Evolutionary conservation across 2,329 filamentous ascomycete species (phyloP), one percentile per base, ranked within the genome.

Genomic region (Colletotrichum graminicola): DNA sequence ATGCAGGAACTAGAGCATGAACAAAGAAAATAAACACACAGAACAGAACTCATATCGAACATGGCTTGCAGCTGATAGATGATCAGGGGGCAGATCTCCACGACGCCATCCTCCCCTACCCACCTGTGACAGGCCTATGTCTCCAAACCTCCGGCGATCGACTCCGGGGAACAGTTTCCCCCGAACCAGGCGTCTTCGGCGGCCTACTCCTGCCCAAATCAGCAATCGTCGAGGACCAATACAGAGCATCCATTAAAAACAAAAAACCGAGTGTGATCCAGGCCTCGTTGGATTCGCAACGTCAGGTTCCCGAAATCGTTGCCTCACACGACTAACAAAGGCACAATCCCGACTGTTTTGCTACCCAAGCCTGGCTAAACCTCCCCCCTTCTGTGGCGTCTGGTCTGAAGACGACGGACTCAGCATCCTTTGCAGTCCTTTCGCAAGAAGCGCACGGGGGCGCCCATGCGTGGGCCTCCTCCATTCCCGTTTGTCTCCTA

Each of bases 321-420:
- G 47, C 26, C 29, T 65, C 23, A n/a, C 21, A 26, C 29, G 26
- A 55, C 14, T 18, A 16, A 63, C 36, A 64, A 45, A 65, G 29
- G 39, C 49, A 26, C 36, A 36, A 29, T 32, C 12, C 21, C 21
- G 51, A 10, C 8, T 39, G 41, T 47, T 21, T 23, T 21, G 41
- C 26, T 23, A 18, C n/a, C 8, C 18, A n/a, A 41, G 47, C 55
- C n/a, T 69, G 67, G 54, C 67, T 39, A 14, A 41, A 51, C 57
- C 54, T 41, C 39, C 29, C 59, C 32, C 52, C 21, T 4, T 29
- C 29, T 29, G 60, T 71, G 65, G 68, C 64, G 52, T 68, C 26
- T 59, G 21, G 34, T 47, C 64, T 63, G 64, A 55, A 39, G 52
- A 71, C 63, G 65, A 55, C 65, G 68, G 68, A 68, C 65, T 41